Evolutionary conservation across 192 early-diverging fungal genomes (phyloP), one percentile per base, ranked within the genome.

Genomic region (Gonapodya prolifera): DNA sequence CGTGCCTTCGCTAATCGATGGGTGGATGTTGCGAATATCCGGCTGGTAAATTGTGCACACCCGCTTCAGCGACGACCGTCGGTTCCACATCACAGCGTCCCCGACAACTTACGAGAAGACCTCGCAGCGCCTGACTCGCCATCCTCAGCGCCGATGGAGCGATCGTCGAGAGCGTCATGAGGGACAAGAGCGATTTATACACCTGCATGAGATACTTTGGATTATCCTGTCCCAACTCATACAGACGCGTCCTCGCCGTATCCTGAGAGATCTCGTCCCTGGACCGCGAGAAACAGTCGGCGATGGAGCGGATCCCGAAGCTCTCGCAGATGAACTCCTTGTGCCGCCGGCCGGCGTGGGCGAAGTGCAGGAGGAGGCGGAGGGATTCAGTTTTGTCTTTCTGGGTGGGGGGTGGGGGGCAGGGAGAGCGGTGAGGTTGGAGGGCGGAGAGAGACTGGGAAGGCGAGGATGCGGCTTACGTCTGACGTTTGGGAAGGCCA

Each of bases 251-350:
- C 35, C 86, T 78, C 33, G 86, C 87, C 77, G 86, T 85, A 70
- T 90, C 89, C 77, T 89, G 87, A 31, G 86, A 87, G 33, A 85
- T 35, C 77, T 90, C 89, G 0, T 85, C 87, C 35, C 82, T 75
- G 18, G 89, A 87, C 33, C 85, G 76, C 1, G 86, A 82, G 31
- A 90, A 78, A 74, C 89, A 90, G 35, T 90, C 89, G 1, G 87
- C 81, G 34, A 90, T 80, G 23, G 86, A 79, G 35, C 87, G 78
- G 1, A 90, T 86, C 16, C 84, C 84, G 83, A 70, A 89, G 80
- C 85, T 87, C 79, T 90, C 89, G 80, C 89, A 90, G n/a, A 90
- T 81, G 81, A 90, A 90, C 79, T 90, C 89, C 70, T 90, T 90
- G 78, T 88, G 87, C 78, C 82, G 83, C 34, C 89, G 75, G 33